Evolutionary conservation across 495 filamentous ascomycete species (phyloP).

Genomic region (Lichina pygmaea): DNA sequence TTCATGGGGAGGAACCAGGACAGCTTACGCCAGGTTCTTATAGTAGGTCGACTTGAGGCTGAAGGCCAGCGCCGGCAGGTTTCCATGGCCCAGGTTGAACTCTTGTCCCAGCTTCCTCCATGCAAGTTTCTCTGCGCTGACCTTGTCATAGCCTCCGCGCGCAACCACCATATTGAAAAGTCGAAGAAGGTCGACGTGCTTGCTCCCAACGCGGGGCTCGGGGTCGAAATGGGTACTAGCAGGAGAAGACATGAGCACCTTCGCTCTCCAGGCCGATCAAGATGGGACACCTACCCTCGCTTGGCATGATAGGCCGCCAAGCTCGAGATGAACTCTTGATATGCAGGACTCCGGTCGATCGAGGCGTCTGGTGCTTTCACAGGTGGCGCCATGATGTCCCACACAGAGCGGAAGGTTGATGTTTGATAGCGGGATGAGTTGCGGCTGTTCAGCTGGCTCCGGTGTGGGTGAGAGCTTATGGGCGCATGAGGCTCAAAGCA

Average conservation of each 20-base stretch:
- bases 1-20: neutral
- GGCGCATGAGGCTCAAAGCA: no score
- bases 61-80: slow-evolving; percentile 46
- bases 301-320: slow-evolving; percentile 38
- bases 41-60: slow-evolving; percentile 59
- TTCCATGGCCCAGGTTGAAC: slow-evolving; percentile 31
- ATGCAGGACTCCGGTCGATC: slow-evolving; percentile 28
- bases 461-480: no score
- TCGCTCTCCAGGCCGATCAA: slow-evolving; percentile 1
- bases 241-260: neutral
- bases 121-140: slow-evolving; percentile 50
- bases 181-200: slow-evolving; percentile 40
- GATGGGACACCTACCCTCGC: slow-evolving; percentile 21
- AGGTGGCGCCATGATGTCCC: slow-evolving; percentile 14
- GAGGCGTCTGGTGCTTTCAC: slow-evolving; percentile 14
- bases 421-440: no score
- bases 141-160: slow-evolving; percentile 55
- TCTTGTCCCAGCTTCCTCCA: slow-evolving; percentile 48
- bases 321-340: slow-evolving; percentile 41
- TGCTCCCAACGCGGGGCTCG: slow-evolving; percentile 44
- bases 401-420: no score
- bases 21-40: slow-evolving; percentile 39
- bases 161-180: slow-evolving; percentile 42
- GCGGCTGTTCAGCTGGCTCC: no score
- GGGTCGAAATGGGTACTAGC: slow-evolving; percentile 36